These are phyloP conservation scores for Pneumocystis oryctolagi DNA, from an alignment of 1,139 yeast genomes.

Conservation along the genomic window DNA sequence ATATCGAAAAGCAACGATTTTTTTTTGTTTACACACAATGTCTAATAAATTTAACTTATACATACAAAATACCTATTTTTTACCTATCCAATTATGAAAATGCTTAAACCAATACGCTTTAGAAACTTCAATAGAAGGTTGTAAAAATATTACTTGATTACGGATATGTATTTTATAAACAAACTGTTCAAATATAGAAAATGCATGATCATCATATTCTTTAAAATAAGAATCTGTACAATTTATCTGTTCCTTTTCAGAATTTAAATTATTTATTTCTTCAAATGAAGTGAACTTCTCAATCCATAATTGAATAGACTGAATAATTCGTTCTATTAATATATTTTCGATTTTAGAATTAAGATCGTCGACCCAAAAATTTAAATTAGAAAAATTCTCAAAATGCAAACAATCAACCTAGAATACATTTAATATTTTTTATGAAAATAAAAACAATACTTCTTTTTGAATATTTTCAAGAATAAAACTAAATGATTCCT, in stretches of 20 bases:
- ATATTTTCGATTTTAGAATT: slow-evolving; percentile 30
- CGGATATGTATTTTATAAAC: slow-evolving; percentile 31
- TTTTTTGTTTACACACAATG: slow-evolving; percentile 19
- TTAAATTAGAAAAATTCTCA: slow-evolving; percentile 31
- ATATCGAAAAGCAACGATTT: slow-evolving; percentile 23
- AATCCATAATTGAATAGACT: slow-evolving; percentile 20
- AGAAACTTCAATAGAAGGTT: slow-evolving; percentile 30
- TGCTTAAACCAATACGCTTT: slow-evolving; percentile 22
- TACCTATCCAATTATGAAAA: slow-evolving; percentile 22
- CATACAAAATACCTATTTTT: background rate
- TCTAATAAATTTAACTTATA: background rate
- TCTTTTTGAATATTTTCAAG: slow-evolving; percentile 7
- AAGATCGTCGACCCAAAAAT: slow-evolving; percentile 28
- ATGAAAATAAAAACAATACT: slow-evolving; percentile 10
- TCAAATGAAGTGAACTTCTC: slow-evolving; percentile 12
- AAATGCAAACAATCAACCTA: slow-evolving; percentile 30
- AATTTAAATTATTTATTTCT: slow-evolving; percentile 6
- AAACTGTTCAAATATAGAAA: background rate
- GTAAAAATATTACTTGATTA: slow-evolving; percentile 32
- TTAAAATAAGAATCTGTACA: slow-evolving; percentile 5
- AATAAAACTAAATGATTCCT: slow-evolving; percentile 2
- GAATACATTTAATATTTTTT: background rate
- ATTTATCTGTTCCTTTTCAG: slow-evolving; percentile 11
- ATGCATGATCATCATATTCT: background rate
- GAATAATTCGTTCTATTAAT: slow-evolving; percentile 26